Conservation (phyloP, 2,329 filamentous ascomycete genomes). For the Cercospora zeina region DNA sequence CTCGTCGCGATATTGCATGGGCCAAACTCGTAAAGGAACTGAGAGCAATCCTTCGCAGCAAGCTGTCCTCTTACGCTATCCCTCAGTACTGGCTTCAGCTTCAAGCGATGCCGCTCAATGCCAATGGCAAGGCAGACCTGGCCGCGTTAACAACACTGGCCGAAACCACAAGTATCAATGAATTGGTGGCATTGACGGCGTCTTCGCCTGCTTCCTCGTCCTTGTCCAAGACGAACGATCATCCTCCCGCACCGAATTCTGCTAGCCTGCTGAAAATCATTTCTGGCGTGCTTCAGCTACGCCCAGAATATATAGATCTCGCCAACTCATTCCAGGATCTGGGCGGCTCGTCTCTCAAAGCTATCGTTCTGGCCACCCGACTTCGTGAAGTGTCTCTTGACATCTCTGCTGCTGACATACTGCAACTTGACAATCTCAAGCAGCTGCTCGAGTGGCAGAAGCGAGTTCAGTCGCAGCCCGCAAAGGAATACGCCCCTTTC, state of each 20-base stretch:
- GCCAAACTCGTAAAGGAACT: not conserved
- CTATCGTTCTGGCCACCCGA: not conserved
- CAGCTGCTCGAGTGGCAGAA: not conserved
- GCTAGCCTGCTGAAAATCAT: not conserved
- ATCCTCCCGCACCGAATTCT: not conserved
- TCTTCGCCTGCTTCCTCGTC: not conserved
- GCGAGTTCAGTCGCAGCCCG: not conserved
- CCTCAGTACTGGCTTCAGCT: not conserved
- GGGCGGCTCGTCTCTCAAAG: not conserved
- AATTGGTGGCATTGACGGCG: not conserved
- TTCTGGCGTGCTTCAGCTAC: not conserved
- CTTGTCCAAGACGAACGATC: not conserved
- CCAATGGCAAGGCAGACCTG: not conserved
- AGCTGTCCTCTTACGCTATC: not conserved
- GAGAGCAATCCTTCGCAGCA: not conserved
- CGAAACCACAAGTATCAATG: not conserved
- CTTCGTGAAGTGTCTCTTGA: not conserved
- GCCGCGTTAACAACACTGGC: not conserved
- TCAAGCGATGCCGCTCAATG: not conserved
- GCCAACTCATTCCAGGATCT: not conserved
- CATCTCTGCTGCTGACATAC: not conserved
- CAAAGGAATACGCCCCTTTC: not conserved
- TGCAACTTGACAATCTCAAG: not conserved
- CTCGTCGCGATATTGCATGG: not conserved
- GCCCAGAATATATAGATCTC: not conserved